These are phyloP conservation scores for Cicer yamashitae DNA, from an alignment of 306 rosid genomes.

Conservation along the genomic window DNA sequence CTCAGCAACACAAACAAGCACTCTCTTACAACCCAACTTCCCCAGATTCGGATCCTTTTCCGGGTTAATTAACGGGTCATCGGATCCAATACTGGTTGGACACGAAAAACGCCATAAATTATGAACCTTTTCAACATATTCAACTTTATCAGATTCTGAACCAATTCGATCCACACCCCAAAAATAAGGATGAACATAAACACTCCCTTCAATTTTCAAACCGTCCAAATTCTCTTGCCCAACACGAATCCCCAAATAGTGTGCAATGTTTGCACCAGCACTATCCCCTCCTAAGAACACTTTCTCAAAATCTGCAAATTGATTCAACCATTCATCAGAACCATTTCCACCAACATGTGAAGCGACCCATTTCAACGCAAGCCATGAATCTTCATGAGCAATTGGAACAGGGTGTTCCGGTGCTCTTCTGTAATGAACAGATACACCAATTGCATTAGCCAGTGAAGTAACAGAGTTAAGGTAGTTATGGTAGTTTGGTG, in stretches of 20 bases:
- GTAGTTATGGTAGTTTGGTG: constrained; percentile 57
- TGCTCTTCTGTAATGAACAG: constrained; percentile 70
- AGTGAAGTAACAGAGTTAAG: constrained; percentile 50
- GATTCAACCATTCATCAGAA: constrained; percentile 64
- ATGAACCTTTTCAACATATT: not conserved
- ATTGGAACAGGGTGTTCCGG: constrained; percentile 74
- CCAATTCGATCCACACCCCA: constrained; percentile 64
- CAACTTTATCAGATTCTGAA: constrained; percentile 39
- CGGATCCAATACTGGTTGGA: constrained; percentile 54
- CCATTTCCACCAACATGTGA: constrained; percentile 59
- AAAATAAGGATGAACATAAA: constrained; percentile 67
- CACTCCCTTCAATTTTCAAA: constrained; percentile 53
- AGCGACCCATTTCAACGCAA: constrained; percentile 63
- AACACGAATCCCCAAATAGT: constrained; percentile 58
- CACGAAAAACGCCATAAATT: constrained; percentile 58
- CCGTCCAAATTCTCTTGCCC: constrained; percentile 54
- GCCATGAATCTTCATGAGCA: constrained; percentile 71
- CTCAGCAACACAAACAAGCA: constrained; percentile 72
- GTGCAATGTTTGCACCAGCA: constrained; percentile 71
- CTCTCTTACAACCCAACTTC: constrained; percentile 51
- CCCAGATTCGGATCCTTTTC: constrained; percentile 61
- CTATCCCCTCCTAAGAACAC: constrained; percentile 75
- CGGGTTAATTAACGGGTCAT: constrained; percentile 71
- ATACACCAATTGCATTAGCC: constrained; percentile 59
- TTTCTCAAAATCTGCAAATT: constrained; percentile 51